phyloP scores from a whole-genome alignment of 345 rosid species.

The Gossypium stocksii region DNA sequence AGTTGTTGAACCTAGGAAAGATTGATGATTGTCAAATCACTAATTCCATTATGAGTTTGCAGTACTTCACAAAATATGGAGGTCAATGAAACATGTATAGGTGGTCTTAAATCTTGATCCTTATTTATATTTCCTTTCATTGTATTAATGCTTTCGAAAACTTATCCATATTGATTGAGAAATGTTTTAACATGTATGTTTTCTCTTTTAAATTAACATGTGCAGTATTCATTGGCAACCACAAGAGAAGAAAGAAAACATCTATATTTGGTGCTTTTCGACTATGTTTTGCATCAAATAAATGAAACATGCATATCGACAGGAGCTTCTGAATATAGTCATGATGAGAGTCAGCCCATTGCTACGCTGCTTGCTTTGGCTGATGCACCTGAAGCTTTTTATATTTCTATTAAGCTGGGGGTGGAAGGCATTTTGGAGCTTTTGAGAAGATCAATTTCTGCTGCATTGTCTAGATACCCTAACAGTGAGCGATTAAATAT shows the following conservation, averaged over 20 bases:
- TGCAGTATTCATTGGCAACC: conserved; percentile 88
- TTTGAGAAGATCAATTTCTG: conserved; percentile 78
- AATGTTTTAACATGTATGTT: neutral
- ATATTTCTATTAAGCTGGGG: conserved; percentile 91
- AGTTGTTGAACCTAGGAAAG: neutral
- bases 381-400: conserved; percentile 95
- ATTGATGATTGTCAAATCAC: neutral
- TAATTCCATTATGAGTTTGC: neutral
- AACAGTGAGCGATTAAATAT: conserved; percentile 73
- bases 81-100: neutral
- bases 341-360: conserved; percentile 83
- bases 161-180: neutral
- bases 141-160: too few species aligned
- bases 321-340: conserved; percentile 79
- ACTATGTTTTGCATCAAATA: conserved; percentile 79
- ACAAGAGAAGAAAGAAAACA: conserved; percentile 88
- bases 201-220: neutral
- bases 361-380: conserved; percentile 76
- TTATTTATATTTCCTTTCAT: too few species aligned
- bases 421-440: conserved; percentile 93
- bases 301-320: conserved; percentile 68
- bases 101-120: neutral
- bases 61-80: neutral
- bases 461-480: conserved; percentile 73
- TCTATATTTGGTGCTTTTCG: conserved; percentile 81